Percentiles rank a stretch among this genome's conserved stretches.
Evolutionary conservation across 177 flowering plant genomes (phyloP).

Genomic region (Telopea speciosissima): DNA sequence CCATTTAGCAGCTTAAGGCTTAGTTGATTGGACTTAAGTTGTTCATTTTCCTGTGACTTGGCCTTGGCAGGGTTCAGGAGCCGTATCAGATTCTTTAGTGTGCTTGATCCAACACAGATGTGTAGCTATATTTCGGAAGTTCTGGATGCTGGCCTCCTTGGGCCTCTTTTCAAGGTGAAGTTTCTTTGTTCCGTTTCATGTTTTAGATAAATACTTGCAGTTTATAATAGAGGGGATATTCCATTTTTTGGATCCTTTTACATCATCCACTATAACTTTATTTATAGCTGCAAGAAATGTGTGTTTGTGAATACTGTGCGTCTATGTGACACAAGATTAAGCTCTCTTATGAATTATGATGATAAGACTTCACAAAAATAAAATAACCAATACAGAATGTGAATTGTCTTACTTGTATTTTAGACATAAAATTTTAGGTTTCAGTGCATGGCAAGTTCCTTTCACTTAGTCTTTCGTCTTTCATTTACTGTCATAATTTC

Average conservation of each 20-base stretch:
- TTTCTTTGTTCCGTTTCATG: slow-evolving; percentile 3
- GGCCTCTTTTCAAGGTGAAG: slow-evolving; percentile 77
- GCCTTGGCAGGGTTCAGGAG: slow-evolving; percentile 58
- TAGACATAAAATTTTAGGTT: background rate
- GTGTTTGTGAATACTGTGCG: background rate
- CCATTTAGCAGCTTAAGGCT: too few relatives aligned
- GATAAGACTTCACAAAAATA: too few relatives aligned
- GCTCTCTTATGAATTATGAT: too few relatives aligned
- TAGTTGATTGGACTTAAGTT: background rate
- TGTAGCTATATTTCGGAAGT: slow-evolving; percentile 70
- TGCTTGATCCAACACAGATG: slow-evolving; percentile 44
- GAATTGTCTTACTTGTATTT: background rate
- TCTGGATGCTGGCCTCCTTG: slow-evolving; percentile 65
- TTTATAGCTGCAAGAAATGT: background rate
- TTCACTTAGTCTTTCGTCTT: background rate
- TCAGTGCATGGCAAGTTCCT: too few relatives aligned
- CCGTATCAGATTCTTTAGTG: slow-evolving; percentile 49
- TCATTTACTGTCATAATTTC: background rate
- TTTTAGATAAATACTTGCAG: background rate
- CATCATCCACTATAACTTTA: background rate
- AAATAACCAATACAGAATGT: too few relatives aligned
- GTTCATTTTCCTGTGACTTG: slow-evolving; percentile 1
- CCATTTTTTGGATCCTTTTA: too few relatives aligned
- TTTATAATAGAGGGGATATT: background rate
- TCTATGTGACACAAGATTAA: too few relatives aligned